These are phyloP conservation scores for Quercus cerris DNA, from an alignment of 306 rosid species.

Conservation along the genomic window DNA sequence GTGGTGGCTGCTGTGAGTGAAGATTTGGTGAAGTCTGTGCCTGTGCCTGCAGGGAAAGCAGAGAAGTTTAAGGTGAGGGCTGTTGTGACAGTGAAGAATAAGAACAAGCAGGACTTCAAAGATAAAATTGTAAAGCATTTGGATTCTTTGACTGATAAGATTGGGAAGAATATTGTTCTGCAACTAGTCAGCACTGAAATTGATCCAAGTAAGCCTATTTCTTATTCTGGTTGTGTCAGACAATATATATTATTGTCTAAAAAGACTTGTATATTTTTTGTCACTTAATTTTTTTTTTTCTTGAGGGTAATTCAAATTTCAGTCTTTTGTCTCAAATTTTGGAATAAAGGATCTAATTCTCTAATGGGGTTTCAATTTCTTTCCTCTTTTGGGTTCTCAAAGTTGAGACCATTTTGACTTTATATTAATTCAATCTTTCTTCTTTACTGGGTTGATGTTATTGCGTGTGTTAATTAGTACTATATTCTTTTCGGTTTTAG, in stretches of 20 bases:
- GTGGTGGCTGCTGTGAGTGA: conserved; percentile 85
- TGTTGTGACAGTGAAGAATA: conserved; percentile 80
- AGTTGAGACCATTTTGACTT: too few relatives aligned
- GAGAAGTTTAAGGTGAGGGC: conserved; percentile 77
- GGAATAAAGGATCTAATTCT: background rate
- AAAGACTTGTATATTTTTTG: background rate
- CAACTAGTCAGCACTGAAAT: conserved; percentile 73
- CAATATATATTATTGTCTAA: background rate
- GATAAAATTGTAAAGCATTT: conserved; percentile 62
- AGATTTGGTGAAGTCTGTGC: conserved; percentile 45
- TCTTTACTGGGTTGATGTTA: background rate
- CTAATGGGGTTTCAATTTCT: too few relatives aligned
- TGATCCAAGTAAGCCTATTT: conserved; percentile 70
- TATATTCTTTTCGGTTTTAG: background rate
- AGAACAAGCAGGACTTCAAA: conserved; percentile 74
- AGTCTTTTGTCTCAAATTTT: background rate
- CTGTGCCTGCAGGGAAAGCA: conserved; percentile 44
- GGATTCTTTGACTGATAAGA: conserved; percentile 65
- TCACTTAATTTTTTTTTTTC: background rate
- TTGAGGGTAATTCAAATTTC: background rate
- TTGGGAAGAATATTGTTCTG: conserved; percentile 78
- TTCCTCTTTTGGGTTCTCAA: background rate
- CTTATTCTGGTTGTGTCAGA: conserved; percentile 5
- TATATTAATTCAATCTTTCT: background rate
- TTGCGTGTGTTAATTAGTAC: background rate